These are phyloP conservation scores for Petrea volubilis DNA, from an alignment of 257 asterid species.

Conservation along the genomic window DNA sequence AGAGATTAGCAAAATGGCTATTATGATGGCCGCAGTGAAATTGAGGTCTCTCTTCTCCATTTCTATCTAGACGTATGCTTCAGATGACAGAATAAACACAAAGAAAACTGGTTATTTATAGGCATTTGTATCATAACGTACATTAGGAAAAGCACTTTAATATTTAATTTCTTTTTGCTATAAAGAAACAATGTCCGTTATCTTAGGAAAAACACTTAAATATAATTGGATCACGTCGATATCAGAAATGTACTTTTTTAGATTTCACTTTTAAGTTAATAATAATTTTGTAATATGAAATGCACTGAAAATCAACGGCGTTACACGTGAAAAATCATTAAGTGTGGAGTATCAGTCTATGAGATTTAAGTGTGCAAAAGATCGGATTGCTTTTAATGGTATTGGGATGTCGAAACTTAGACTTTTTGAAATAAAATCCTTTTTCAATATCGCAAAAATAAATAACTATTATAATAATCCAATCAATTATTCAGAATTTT, in stretches of 20 bases:
- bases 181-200: neutral
- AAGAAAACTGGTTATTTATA: neutral
- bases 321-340: no score
- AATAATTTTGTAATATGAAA: no score
- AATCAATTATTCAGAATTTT: no score
- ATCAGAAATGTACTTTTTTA: no score
- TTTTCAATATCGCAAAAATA: no score
- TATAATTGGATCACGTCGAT: neutral
- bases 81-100: neutral
- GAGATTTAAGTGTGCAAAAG: neutral
- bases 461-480: no score
- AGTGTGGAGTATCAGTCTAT: neutral
- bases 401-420: no score
- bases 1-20: slow-evolving; percentile 27
- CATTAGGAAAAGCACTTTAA: neutral
- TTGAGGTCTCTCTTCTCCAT: slow-evolving; percentile 19
- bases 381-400: neutral
- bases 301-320: no score
- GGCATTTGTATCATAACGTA: neutral
- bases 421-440: no score
- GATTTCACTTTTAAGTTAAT: no score
- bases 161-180: neutral
- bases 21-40: neutral
- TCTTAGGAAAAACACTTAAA: neutral
- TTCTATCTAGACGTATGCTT: neutral